Evolutionary conservation across 139 green algal species (phyloP), one percentile per base, ranked within the genome.

Genomic region (Tetradesmus obliquus): DNA sequence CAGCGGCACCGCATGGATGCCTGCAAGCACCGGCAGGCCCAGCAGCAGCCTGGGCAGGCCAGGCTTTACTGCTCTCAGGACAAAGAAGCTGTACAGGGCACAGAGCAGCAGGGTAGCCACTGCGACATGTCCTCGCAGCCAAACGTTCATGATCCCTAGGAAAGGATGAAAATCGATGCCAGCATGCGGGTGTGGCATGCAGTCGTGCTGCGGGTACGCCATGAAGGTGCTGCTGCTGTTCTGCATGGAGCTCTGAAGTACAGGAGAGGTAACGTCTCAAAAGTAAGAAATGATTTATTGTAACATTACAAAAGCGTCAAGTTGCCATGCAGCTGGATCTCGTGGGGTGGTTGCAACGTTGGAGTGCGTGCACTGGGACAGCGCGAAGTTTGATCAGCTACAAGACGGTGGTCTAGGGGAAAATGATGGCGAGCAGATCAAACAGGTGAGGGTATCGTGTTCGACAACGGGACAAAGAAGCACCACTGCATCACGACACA

Each of bases 1-100:
- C 62, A 89, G 53, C 24, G 85, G 85, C 45, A 79, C 53, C 15
- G 32, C 62, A 62, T 89, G 66, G 15, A 89, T 81, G 8, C 19
- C 85, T 12, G 72, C 58, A 22, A 89, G 62, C 24, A 45, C 85
- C 2, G 85, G 85, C 3, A 89, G 12, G 45, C n/a, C 54, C 51
- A 45, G 55, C 57, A 79, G 57, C 84, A 88, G 84, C 57, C 84
- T 45, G 19, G 22, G 84, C 15, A 88, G 32, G 22, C 84, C 84
- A 79, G 84, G 84, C 82, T 10, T 69, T 13, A 57, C 55, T 87
- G 54, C 55, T 19, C 53, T 87, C 1, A 45, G 53, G 7, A 87
- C 54, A 19, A 55, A 55, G n/a, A 55, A 87, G 55, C 54, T 54
- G 82, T 87, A 87, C 1, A 86, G 10, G 10, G 81, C 81, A 15